phyloP scores from a whole-genome alignment of 1,284 basidiomycete species.

The Hypsizygus ulmarius region DNA sequence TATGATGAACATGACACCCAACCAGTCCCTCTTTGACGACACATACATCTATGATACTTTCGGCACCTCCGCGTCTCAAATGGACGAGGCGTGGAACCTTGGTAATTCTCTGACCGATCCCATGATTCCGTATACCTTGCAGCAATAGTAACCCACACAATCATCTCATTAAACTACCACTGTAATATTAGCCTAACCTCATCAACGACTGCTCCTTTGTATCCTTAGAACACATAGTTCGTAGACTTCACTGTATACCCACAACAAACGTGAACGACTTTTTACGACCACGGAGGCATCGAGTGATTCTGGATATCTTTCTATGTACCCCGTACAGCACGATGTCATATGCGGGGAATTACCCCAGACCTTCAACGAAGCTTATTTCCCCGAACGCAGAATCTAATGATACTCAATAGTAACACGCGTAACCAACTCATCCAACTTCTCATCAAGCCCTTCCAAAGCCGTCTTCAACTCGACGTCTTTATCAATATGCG shows the following conservation, averaged over 20 bases:
- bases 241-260: not conserved
- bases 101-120: not conserved
- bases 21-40: not conserved
- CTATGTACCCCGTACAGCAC: too few species aligned
- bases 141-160: too few species aligned
- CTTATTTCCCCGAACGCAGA: too few species aligned
- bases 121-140: not conserved
- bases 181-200: not conserved
- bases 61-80: too few species aligned
- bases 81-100: not conserved
- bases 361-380: too few species aligned
- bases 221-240: not conserved
- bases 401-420: conserved; percentile 15
- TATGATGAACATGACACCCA: not conserved
- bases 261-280: not conserved
- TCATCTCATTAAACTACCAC: too few species aligned
- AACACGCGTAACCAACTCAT: conserved; percentile 37
- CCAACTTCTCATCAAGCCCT: conserved; percentile 44
- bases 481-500: conserved; percentile 17
- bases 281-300: too few species aligned
- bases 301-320: too few species aligned
- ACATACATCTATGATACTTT: not conserved
- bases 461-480: conserved; percentile 36
- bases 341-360: too few species aligned
- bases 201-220: too few species aligned